Evolutionary conservation across 1,284 basidiomycete genomes (phyloP).

Genomic region (Naganishia sp.): DNA sequence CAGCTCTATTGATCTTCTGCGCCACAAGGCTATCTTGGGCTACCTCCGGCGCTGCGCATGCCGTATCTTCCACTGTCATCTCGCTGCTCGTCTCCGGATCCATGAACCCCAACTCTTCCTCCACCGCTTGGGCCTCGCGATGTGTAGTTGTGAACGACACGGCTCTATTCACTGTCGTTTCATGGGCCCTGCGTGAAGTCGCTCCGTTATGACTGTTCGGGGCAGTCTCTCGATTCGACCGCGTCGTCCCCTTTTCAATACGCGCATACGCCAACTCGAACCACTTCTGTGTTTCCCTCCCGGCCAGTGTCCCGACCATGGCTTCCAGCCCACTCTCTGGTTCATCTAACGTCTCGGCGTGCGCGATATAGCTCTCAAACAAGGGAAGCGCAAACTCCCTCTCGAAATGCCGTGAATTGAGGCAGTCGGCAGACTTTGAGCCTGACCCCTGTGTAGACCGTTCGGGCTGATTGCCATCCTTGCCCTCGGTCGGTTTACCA

Average conservation of each 20-base stretch:
- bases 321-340: not conserved
- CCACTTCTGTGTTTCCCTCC: conserved; percentile 6
- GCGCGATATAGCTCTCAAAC: conserved; percentile 17
- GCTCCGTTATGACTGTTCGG: not conserved
- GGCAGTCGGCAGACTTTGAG: conserved; percentile 26
- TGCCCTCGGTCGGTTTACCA: not conserved
- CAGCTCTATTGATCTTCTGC: not conserved
- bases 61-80: not conserved
- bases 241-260: not conserved
- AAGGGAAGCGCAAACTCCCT: conserved; percentile 28
- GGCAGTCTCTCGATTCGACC: not conserved
- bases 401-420: conserved; percentile 29
- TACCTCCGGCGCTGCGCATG: not conserved
- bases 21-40: not conserved
- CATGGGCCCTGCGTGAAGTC: not conserved
- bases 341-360: not conserved
- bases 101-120: not conserved
- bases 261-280: conserved; percentile 6
- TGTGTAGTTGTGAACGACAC: conserved; percentile 9
- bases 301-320: not conserved
- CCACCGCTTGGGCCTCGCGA: conserved; percentile 2
- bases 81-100: conserved; percentile 13
- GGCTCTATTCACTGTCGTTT: not conserved
- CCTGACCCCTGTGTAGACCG: conserved; percentile 2
- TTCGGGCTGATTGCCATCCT: not conserved